A percentile compares a stretch with the other conserved stretches of the same genome.
These are phyloP conservation scores for Syncephalastrum monosporum DNA, from an alignment of 371 early-diverging fungal species.

Conservation along the genomic window DNA sequence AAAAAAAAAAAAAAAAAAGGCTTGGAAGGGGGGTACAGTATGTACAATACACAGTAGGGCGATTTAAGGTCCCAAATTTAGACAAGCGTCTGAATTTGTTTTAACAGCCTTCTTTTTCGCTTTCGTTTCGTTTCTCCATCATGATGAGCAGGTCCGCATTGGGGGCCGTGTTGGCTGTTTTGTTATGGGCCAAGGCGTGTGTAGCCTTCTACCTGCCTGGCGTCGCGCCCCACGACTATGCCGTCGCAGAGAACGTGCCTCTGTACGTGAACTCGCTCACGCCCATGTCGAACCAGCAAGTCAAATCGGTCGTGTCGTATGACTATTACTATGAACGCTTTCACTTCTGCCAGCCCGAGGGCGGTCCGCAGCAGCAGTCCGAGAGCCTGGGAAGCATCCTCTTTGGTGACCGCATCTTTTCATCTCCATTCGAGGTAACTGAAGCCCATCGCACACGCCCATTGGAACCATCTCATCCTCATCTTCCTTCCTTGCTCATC, in stretches of 20 bases:
- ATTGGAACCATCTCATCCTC: too few species aligned
- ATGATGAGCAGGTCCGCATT: too few species aligned
- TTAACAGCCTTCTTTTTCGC: too few species aligned
- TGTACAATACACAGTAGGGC: too few species aligned
- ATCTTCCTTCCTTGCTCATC: too few species aligned
- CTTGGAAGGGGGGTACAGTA: too few species aligned
- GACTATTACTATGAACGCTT: slow-evolving; percentile 83
- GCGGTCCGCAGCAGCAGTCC: slow-evolving; percentile 63
- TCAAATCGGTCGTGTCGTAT: slow-evolving; percentile 81
- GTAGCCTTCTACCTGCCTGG: slow-evolving; percentile 90
- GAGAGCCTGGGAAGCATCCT: slow-evolving; percentile 91
- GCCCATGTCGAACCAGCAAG: slow-evolving; percentile 61
- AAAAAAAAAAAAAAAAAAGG: too few species aligned
- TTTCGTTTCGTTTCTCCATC: too few species aligned
- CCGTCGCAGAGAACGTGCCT: slow-evolving; percentile 63
- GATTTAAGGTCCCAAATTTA: too few species aligned
- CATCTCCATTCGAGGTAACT: slow-evolving; percentile 77
- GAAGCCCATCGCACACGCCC: too few species aligned
- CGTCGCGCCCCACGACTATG: slow-evolving; percentile 89
- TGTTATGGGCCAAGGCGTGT: slow-evolving; percentile 9
- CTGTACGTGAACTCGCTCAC: slow-evolving; percentile 89
- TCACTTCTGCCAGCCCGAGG: slow-evolving; percentile 82
- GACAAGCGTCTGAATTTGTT: too few species aligned
- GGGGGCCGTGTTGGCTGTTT: too few species aligned
- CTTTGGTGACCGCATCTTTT: slow-evolving; percentile 95